phyloP scores from a whole-genome alignment of 345 rosid genomes.

The Melaleuca alternifolia region DNA sequence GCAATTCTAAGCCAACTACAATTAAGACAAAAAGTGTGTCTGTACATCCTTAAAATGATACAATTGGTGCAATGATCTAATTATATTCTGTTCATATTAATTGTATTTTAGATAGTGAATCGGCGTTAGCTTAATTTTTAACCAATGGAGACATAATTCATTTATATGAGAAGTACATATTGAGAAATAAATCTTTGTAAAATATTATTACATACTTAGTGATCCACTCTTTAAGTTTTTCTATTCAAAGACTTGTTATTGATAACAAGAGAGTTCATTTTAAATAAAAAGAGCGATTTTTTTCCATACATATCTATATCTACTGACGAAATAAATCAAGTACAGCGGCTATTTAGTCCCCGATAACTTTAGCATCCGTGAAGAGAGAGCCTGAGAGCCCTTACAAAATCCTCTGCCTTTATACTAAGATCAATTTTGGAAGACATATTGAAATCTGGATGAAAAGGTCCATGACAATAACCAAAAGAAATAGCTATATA shows the following conservation, averaged over 20 bases:
- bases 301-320: neutral
- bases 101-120: neutral
- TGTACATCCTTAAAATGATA: neutral
- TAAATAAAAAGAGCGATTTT: rapidly evolving
- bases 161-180: neutral
- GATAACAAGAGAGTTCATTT: rapidly evolving
- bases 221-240: neutral
- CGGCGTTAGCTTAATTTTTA: neutral
- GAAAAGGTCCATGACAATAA: neutral
- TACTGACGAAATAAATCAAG: neutral
- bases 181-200: neutral
- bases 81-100: neutral
- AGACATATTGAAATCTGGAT: neutral
- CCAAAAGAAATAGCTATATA: neutral
- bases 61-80: neutral
- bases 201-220: neutral
- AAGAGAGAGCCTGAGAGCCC: neutral
- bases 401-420: neutral
- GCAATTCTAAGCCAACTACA: neutral
- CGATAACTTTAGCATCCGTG: neutral
- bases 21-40: neutral
- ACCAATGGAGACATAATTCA: neutral
- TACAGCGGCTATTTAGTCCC: neutral
- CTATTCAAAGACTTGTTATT: neutral
- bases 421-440: neutral